Evolutionary conservation across 1,284 basidiomycete genomes (phyloP).

Genomic region (Naganishia cerealis): DNA sequence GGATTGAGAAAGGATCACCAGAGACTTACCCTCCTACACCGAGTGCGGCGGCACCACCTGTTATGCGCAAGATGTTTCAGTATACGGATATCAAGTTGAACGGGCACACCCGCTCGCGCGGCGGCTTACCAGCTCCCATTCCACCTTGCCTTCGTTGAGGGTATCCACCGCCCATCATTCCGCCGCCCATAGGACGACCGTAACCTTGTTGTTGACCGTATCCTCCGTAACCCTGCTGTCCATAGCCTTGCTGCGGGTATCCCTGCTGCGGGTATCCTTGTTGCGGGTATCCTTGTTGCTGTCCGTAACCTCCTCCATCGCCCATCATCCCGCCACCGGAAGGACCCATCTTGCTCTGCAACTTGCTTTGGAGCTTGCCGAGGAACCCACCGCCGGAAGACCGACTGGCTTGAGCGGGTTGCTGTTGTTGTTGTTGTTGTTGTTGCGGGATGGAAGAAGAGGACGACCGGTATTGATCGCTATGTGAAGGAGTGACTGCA

Average conservation of each 20-base stretch:
- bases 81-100: not conserved
- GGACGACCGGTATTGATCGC: conserved; percentile 8
- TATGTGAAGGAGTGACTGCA: conserved; percentile 18
- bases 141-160: conserved; percentile 34
- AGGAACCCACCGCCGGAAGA: conserved; percentile 43
- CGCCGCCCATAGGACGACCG: conserved; percentile 35
- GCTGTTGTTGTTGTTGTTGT: conserved; percentile 19
- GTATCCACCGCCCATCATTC: conserved; percentile 35
- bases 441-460: conserved; percentile 1
- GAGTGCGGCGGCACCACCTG: conserved; percentile 43
- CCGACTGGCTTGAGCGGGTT: not conserved
- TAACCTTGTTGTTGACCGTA: conserved; percentile 39
- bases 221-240: conserved; percentile 39
- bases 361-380: conserved; percentile 44
- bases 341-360: conserved; percentile 28
- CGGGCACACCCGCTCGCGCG: not conserved
- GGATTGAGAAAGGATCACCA: not conserved
- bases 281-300: conserved; percentile 32
- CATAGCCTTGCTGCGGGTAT: conserved; percentile 33
- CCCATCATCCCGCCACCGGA: conserved; percentile 28
- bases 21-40: conserved; percentile 16
- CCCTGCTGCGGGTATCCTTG: conserved; percentile 21
- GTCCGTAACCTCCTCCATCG: conserved; percentile 10
- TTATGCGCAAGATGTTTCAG: conserved; percentile 34
- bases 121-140: conserved; percentile 24